A percentile compares a stretch with the other conserved stretches of the same genome.
These are phyloP conservation scores for Acaromyces ingoldii DNA, from an alignment of 1,284 basidiomycete species.

Conservation along the genomic window DNA sequence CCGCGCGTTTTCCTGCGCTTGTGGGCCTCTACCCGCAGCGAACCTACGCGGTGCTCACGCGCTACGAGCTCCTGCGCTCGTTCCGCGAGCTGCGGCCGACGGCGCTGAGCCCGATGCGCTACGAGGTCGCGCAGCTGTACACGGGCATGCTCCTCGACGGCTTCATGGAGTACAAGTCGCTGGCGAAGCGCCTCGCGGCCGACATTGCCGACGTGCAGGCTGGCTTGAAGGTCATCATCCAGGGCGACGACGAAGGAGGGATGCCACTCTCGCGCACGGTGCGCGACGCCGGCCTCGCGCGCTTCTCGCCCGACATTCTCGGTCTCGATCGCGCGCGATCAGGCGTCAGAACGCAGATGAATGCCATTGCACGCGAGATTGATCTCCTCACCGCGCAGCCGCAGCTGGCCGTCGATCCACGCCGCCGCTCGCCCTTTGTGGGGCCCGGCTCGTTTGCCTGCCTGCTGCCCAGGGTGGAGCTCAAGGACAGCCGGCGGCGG, in stretches of 20 bases:
- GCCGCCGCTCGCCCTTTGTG: neutral
- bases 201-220: constrained; percentile 1
- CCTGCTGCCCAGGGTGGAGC: constrained; percentile 1
- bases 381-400: constrained; percentile 1
- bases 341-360: constrained; percentile 1
- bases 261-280: too few species aligned
- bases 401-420: neutral
- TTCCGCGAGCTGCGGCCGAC: neutral
- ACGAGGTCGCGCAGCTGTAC: constrained; percentile 8
- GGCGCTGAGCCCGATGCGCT: neutral
- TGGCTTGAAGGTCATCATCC: constrained; percentile 1
- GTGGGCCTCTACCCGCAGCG: constrained; percentile 4
- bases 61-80: neutral
- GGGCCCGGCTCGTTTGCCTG: constrained; percentile 4
- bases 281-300: too few species aligned
- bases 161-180: constrained; percentile 7
- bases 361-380: neutral
- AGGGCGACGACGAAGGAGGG: neutral
- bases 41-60: constrained; percentile 2
- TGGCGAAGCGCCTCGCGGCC: neutral
- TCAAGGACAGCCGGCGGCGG: too few species aligned
- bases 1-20: neutral
- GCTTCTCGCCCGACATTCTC: too few species aligned
- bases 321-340: neutral
- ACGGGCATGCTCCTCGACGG: constrained; percentile 4